A percentile compares a stretch with the other conserved stretches of the same genome.
Conservation (phyloP, 495 filamentous ascomycete species). For the Podospora anserina region DNA sequence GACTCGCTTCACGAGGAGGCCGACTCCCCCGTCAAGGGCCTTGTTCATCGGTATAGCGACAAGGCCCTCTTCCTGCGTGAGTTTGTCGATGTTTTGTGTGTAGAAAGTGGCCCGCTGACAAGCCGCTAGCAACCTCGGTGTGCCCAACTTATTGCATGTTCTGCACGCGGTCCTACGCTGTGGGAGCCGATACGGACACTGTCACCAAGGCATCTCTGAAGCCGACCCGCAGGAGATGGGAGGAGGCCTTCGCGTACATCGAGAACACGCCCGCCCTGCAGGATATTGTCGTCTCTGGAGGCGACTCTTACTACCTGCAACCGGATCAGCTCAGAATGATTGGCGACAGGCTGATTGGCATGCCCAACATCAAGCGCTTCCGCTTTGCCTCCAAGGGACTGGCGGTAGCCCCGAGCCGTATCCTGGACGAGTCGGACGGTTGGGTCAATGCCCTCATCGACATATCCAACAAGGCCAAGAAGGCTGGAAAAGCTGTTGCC, state of each 20-base stretch:
- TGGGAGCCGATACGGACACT: constrained; percentile 50
- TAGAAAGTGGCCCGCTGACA: neutral
- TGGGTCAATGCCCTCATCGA: constrained; percentile 52
- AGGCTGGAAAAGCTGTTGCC: constrained; percentile 54
- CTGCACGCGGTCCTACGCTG: constrained; percentile 58
- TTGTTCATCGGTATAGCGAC: constrained; percentile 59
- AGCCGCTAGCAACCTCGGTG: constrained; percentile 44
- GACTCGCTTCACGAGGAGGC: constrained; percentile 50
- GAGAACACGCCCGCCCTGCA: constrained; percentile 42
- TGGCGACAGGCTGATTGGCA: constrained; percentile 38
- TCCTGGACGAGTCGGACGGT: constrained; percentile 48
- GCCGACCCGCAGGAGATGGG: constrained; percentile 41
- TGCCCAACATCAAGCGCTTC: constrained; percentile 48
- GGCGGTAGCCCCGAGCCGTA: constrained; percentile 48
- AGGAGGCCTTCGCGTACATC: constrained; percentile 51
- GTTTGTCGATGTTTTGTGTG: constrained; percentile 15
- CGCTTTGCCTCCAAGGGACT: constrained; percentile 58
- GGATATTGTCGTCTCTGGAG: constrained; percentile 58
- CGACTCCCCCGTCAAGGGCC: constrained; percentile 46
- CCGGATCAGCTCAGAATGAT: constrained; percentile 37
- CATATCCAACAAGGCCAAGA: constrained; percentile 44
- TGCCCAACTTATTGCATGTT: constrained; percentile 58
- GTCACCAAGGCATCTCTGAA: constrained; percentile 49
- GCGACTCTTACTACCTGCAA: constrained; percentile 53
- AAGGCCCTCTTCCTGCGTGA: constrained; percentile 58